Conservation (phyloP, 1,139 yeast species). For the Martiniozyma asiatica region DNA sequence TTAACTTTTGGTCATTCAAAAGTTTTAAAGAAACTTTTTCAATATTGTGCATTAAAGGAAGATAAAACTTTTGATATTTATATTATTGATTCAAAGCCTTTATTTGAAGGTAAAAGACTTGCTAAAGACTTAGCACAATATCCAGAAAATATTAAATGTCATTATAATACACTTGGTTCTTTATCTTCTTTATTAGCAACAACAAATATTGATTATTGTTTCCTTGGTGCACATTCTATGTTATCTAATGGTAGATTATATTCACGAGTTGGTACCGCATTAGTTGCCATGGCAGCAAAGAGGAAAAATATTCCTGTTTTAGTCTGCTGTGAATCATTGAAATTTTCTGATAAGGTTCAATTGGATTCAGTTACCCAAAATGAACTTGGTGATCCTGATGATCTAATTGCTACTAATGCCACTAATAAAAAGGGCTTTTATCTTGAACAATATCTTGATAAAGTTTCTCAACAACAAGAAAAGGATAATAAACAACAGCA, state of each 20-base stretch:
- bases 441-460: conserved; percentile 49
- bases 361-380: conserved; percentile 89
- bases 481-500: conserved; percentile 12
- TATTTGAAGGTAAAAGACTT: conserved; percentile 82
- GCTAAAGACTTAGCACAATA: conserved; percentile 48
- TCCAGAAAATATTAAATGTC: conserved; percentile 40
- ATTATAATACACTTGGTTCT: conserved; percentile 71
- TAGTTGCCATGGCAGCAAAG: conserved; percentile 85
- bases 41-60: conserved; percentile 51
- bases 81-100: conserved; percentile 89
- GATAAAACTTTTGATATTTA: conserved; percentile 66
- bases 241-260: conserved; percentile 86
- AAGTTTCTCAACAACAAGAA: conserved; percentile 10
- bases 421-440: conserved; percentile 55
- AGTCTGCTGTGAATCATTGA: conserved; percentile 90
- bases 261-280: conserved; percentile 90
- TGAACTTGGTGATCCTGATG: conserved; percentile 82
- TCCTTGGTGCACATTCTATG: conserved; percentile 96
- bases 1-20: conserved; percentile 83
- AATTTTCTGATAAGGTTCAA: conserved; percentile 91
- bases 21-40: conserved; percentile 66
- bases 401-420: conserved; percentile 44
- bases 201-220: conserved; percentile 71
- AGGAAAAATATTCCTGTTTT: conserved; percentile 85
- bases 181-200: conserved; percentile 60